Base-by-base conservation (phyloP, 768 basidiomycete species). In the Hygrocybe punicea region DNA sequence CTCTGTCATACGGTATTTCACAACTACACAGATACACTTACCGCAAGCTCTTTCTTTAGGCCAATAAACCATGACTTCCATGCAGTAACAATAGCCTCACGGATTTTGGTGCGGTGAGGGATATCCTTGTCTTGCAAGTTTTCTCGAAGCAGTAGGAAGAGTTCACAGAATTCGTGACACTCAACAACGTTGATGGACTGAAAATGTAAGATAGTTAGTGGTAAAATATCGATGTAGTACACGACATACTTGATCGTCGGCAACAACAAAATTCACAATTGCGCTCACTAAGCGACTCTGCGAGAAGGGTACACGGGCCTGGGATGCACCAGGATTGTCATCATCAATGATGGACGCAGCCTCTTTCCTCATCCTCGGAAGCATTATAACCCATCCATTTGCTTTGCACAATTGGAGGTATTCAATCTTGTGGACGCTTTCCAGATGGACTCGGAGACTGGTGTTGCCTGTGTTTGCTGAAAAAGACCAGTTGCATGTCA, bases 141-240 rank as follows among this genome's bases (percentile, higher is more conserved):
- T 16, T 65, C 56, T 16, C 54, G 35, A 13, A 71, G 56, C 14
- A 68, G 47, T 11, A 66, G 58, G 14, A 72, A 55, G 6, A 72
- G 62, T 29, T 60, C 44, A 14, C 62, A 33, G 45, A 72, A 71
- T 33, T 69, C 63, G 13, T 29, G 58, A 37, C 63, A 58, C 35
- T 71, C 63, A n/a, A 71, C 58, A 33, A 71, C 56, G 51, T 66
- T 69, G 19, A 70, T 62, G 3, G 67, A 65, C 68, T 69, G 29
- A 34, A 52, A 54, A 39, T 36, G 51, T 29, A 29, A 29, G 16
- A 21, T 21, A n/a, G 35, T 53, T 33, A 53, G n/a, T 33, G 36
- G n/a, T 37, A 17, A 24, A n/a, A 35, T 21, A 24, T 33, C 29
- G 36, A 35, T 14, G 9, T 13, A 34, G 9, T 33, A 39, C 19